Evolutionary conservation across 2,329 filamentous ascomycete genomes (phyloP).

Genomic region (Neofusicoccum kwambonambiense): DNA sequence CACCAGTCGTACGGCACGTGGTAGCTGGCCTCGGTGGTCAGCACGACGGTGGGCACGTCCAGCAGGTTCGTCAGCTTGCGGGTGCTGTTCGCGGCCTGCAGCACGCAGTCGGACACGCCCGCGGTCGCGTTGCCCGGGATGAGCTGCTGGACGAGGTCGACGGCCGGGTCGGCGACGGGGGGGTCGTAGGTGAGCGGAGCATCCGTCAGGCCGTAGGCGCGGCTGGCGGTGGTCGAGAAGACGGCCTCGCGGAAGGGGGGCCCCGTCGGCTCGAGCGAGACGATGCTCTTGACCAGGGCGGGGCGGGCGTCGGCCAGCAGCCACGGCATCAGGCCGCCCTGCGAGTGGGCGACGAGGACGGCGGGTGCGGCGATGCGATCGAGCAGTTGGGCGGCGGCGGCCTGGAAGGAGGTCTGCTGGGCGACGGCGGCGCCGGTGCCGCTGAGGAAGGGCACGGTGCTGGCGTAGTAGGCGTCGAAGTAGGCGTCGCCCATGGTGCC

Average conservation of each 20-base stretch:
- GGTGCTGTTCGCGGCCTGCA: slow-evolving; percentile 1
- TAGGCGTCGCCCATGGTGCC: slow-evolving; percentile 38
- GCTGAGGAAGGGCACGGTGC: neutral
- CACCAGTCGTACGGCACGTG: slow-evolving; percentile 16
- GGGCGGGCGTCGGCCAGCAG: slow-evolving; percentile 52
- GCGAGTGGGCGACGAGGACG: slow-evolving; percentile 52
- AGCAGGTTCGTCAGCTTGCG: slow-evolving; percentile 6
- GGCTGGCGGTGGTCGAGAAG: neutral
- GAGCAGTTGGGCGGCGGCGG: slow-evolving; percentile 37
- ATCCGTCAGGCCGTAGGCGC: slow-evolving; percentile 15
- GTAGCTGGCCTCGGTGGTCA: slow-evolving; percentile 14
- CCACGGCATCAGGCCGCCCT: slow-evolving; percentile 49
- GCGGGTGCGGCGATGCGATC: slow-evolving; percentile 40
- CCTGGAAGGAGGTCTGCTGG: slow-evolving; percentile 6
- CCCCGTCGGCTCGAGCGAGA: slow-evolving; percentile 32
- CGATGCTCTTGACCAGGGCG: slow-evolving; percentile 47
- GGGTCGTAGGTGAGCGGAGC: slow-evolving; percentile 9
- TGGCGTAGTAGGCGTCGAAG: slow-evolving; percentile 50
- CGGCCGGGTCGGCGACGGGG: neutral
- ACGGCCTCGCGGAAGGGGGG: slow-evolving; percentile 17
- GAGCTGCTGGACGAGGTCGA: neutral
- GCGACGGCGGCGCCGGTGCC: neutral
- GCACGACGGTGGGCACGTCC: neutral
- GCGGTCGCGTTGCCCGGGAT: neutral
- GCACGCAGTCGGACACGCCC: neutral